A percentile compares a stretch with the other conserved stretches of the same genome.
Evolutionary conservation across 495 filamentous ascomycete species (phyloP).

Genomic region (Amniculicola lignicola): DNA sequence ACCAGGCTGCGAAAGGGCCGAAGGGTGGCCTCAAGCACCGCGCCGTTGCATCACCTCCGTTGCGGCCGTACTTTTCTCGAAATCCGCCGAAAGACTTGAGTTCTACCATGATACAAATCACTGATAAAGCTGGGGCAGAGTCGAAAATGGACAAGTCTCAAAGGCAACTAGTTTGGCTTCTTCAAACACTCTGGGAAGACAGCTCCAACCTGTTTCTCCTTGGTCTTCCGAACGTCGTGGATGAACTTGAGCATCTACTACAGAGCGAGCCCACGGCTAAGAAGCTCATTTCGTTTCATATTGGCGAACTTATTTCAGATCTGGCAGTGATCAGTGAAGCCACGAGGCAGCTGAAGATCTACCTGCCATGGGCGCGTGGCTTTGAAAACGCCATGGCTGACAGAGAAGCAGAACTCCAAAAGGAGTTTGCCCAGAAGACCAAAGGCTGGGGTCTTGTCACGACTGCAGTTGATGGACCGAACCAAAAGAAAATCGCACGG

Average conservation of each 20-base stretch:
- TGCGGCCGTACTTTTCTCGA: constrained; percentile 38
- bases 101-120: constrained; percentile 17
- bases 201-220: constrained; percentile 34
- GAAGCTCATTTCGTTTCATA: constrained; percentile 42
- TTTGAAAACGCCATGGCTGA: constrained; percentile 37
- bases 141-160: constrained; percentile 18
- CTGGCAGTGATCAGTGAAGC: constrained; percentile 47
- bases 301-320: constrained; percentile 44
- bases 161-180: constrained; percentile 40
- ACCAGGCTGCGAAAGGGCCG: constrained; percentile 32
- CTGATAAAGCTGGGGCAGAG: not conserved
- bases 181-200: constrained; percentile 36
- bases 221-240: constrained; percentile 41
- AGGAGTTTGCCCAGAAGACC: constrained; percentile 30
- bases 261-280: constrained; percentile 39
- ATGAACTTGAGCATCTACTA: constrained; percentile 49
- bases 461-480: constrained; percentile 1
- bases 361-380: constrained; percentile 49
- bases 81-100: not conserved
- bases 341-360: constrained; percentile 45
- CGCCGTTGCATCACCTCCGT: constrained; percentile 39
- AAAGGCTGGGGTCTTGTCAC: constrained; percentile 9
- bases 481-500: constrained; percentile 1
- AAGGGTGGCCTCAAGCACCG: constrained; percentile 31
- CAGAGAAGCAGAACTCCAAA: constrained; percentile 34